Percentiles rank a stretch among this genome's conserved stretches.
Evolutionary conservation across 169 alveolate species (phyloP).

Genomic region (Perkinsus marinus): DNA sequence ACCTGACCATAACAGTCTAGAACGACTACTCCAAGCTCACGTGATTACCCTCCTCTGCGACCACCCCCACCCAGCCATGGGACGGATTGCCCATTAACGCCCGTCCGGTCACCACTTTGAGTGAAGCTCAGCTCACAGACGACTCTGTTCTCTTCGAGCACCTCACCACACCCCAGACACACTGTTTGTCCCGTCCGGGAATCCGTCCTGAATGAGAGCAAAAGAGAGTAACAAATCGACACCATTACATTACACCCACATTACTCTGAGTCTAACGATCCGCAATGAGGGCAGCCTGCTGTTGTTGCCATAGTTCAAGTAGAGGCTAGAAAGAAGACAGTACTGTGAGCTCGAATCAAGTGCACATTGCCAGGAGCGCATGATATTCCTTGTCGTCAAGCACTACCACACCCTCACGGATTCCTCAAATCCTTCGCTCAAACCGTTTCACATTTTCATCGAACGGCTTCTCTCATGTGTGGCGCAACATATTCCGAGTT

Average conservation of each 20-base stretch:
- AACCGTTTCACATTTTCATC: background rate
- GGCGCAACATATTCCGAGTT: background rate
- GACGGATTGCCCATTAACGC: constrained; percentile 30
- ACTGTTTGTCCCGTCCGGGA: constrained; percentile 60
- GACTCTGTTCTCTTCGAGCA: constrained; percentile 60
- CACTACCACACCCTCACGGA: too few species aligned
- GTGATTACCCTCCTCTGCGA: background rate
- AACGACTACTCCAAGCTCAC: too few species aligned
- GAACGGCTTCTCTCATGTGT: background rate
- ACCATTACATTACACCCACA: too few species aligned
- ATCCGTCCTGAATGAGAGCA: constrained; percentile 32
- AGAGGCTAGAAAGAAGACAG: background rate
- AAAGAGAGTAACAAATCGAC: too few species aligned
- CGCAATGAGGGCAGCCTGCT: background rate
- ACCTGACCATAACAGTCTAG: background rate
- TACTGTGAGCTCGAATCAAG: too few species aligned
- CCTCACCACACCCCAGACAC: constrained; percentile 66
- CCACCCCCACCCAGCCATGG: background rate
- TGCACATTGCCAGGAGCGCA: too few species aligned
- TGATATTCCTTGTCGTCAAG: too few species aligned
- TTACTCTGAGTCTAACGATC: background rate
- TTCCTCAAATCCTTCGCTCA: too few species aligned
- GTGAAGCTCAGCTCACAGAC: constrained; percentile 58
- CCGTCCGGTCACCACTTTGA: constrained; percentile 54
- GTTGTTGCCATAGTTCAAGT: background rate